Percentiles rank a stretch among this genome's conserved stretches.
phyloP scores from a whole-genome alignment of 2,329 filamentous ascomycete genomes.

The Verticillium albo-atrum region DNA sequence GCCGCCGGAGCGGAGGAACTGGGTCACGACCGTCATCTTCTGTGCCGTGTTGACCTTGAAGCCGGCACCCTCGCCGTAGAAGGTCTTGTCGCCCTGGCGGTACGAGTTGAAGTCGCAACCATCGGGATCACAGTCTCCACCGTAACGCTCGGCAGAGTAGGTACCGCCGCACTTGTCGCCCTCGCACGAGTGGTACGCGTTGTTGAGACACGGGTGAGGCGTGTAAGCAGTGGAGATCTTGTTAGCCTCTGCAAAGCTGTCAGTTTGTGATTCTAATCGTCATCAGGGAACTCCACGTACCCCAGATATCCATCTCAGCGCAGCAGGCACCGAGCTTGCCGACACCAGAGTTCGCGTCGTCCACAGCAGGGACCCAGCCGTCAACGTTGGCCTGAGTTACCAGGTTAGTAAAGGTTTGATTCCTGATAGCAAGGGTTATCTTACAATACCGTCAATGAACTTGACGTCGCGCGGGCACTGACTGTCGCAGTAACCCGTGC shows the following conservation, averaged over 20 bases:
- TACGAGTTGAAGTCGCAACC: slow-evolving; percentile 69
- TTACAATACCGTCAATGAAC: slow-evolving; percentile 50
- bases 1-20: slow-evolving; percentile 45
- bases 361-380: slow-evolving; percentile 45
- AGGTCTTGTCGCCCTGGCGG: slow-evolving; percentile 59
- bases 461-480: slow-evolving; percentile 53
- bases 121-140: slow-evolving; percentile 61
- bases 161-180: slow-evolving; percentile 49
- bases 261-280: slow-evolving; percentile 8
- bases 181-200: slow-evolving; percentile 46
- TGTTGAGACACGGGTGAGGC: slow-evolving; percentile 56
- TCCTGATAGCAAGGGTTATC: not conserved
- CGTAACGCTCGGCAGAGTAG: slow-evolving; percentile 50
- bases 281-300: slow-evolving; percentile 17
- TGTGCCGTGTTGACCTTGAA: slow-evolving; percentile 54
- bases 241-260: slow-evolving; percentile 55
- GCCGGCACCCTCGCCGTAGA: slow-evolving; percentile 53
- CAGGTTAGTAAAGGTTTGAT: not conserved
- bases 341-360: slow-evolving; percentile 50
- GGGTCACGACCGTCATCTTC: slow-evolving; percentile 62
- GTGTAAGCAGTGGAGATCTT: slow-evolving; percentile 59
- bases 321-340: slow-evolving; percentile 53
- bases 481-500: slow-evolving; percentile 51
- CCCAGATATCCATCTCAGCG: slow-evolving; percentile 57
- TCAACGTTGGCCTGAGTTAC: slow-evolving; percentile 41